Evolutionary conservation across 2,329 filamentous ascomycete genomes (phyloP).

Genomic region (Aspergillus sp.): DNA sequence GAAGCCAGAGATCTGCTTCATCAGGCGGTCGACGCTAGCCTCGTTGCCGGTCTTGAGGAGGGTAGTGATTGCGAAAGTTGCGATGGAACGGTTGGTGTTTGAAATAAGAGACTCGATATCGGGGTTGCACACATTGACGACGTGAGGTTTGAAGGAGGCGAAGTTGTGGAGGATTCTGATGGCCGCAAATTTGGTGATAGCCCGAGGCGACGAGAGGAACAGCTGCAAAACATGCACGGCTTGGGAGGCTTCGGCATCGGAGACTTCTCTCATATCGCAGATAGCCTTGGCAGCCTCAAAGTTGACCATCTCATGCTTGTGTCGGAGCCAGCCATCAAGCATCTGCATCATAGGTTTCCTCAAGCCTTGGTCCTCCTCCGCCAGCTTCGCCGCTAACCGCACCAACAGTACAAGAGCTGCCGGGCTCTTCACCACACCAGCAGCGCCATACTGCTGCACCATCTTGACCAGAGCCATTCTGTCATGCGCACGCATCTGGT

Average conservation of each 20-base stretch:
- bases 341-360: conserved; percentile 96
- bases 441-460: conserved; percentile 96
- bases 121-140: conserved; percentile 89
- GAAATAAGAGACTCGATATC: conserved; percentile 97
- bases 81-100: conserved; percentile 94
- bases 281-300: conserved; percentile 98
- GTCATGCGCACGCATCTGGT: conserved; percentile 96
- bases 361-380: conserved; percentile 84
- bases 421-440: conserved; percentile 90
- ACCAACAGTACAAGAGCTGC: conserved; percentile 91
- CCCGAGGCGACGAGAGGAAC: conserved; percentile 90
- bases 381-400: conserved; percentile 84
- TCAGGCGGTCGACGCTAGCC: conserved; percentile 89
- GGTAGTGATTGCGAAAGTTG: conserved; percentile 96
- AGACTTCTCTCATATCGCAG: conserved; percentile 88
- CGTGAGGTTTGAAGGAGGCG: conserved; percentile 90
- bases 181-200: conserved; percentile 95
- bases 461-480: conserved; percentile 99
- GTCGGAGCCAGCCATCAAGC: conserved; percentile 90
- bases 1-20: conserved; percentile 98
- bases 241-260: conserved; percentile 84
- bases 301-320: conserved; percentile 99
- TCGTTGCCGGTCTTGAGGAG: conserved; percentile 98
- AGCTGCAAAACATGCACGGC: conserved; percentile 93
- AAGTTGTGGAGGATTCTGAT: conserved; percentile 96